These are phyloP conservation scores for Delphinella strobiligena DNA, from an alignment of 2,329 filamentous ascomycete species.

Conservation along the genomic window DNA sequence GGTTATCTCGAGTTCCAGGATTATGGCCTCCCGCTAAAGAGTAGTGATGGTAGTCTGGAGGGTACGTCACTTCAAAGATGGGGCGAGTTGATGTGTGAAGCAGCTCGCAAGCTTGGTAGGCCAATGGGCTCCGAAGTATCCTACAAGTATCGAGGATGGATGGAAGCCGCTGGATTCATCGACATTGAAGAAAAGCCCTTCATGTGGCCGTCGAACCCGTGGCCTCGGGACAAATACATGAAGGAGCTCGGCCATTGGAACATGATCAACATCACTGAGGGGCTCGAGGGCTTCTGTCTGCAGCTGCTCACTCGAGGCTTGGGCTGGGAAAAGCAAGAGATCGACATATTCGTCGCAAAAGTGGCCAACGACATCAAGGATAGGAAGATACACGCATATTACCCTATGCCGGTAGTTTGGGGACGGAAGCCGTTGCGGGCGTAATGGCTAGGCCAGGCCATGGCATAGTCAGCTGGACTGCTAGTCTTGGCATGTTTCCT, in stretches of 20 bases:
- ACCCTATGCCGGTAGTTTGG: conserved; percentile 25
- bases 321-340: conserved; percentile 31
- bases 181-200: conserved; percentile 28
- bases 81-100: conserved; percentile 25
- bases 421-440: conserved; percentile 19
- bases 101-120: conserved; percentile 27
- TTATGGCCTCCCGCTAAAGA: conserved; percentile 29
- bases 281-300: conserved; percentile 30
- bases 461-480: not conserved
- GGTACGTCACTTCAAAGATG: conserved; percentile 21
- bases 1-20: conserved; percentile 42
- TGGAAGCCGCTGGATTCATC: conserved; percentile 30
- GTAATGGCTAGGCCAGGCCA: not conserved
- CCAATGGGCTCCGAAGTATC: conserved; percentile 28
- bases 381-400: conserved; percentile 24
- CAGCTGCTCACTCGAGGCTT: conserved; percentile 29
- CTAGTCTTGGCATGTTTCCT: too few species aligned
- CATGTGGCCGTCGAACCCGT: conserved; percentile 32
- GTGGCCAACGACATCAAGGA: conserved; percentile 22
- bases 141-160: conserved; percentile 25
- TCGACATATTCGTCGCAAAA: conserved; percentile 29
- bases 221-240: conserved; percentile 37
- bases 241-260: conserved; percentile 39
- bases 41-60: conserved; percentile 24
- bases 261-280: conserved; percentile 28